Evolutionary conservation across 208 protist species (phyloP), one percentile per base, ranked within the genome.

Genomic region (Trypanosoma rangeli): DNA sequence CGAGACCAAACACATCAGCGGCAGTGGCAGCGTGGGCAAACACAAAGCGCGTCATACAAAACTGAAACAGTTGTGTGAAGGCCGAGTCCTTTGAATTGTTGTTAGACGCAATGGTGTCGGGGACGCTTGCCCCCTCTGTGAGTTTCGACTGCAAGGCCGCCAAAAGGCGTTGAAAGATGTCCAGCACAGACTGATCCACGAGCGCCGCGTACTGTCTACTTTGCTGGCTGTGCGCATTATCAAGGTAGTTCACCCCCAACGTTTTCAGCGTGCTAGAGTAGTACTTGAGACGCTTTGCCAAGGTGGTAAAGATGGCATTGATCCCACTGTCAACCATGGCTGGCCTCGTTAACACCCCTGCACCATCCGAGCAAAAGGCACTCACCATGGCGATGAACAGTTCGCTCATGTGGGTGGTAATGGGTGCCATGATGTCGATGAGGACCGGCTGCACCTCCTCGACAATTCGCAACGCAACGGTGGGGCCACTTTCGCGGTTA

Each of bases 361-460:
- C 74, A 33, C 70, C 82, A 26, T 91, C 83, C 48, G 68, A 74
- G 39, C 62, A 78, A 20, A 89, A 76, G 0, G 81, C 74, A 7
- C 74, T 31, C 12, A 90, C 53, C 24, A 78, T 65, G 29, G 80
- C 73, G 24, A 82, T 68, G 55, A 76, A 75, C 33, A 88, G 68
- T 39, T 82, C 75, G 22, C 64, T 71, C 26, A 93, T 55, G 33
- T 78, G 78, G 52, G 72, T 68, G 13, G 68, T 50, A 26, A 93
- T 71, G 16, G 79, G 74, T 44, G 71, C 49, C 39, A 93, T 82
- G 33, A 89, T 64, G 35, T 92, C 82, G 13, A 84, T 76, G 61
- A 95, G 77, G 42, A 87, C 86, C n/a, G 87, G 83, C 74, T 93
- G 79, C 52, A 95, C 83, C 26, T 87, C 78, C 50, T 82, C 69